These are phyloP conservation scores for Ophiostoma ulmi DNA, from an alignment of 2,329 filamentous ascomycete species.

Conservation along the genomic window DNA sequence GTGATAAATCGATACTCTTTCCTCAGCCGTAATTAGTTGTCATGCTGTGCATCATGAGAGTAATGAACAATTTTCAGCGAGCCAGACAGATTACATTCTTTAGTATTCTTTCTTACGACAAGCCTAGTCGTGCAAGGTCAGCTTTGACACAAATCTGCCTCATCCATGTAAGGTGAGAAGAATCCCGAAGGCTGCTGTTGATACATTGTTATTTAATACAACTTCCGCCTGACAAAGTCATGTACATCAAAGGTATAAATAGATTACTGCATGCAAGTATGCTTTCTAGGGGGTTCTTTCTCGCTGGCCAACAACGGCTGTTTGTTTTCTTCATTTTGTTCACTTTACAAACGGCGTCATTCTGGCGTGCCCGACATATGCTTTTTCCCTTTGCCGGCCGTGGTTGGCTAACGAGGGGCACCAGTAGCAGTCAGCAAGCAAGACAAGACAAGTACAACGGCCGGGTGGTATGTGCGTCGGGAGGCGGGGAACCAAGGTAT, in stretches of 20 bases:
- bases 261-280: not conserved
- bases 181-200: not conserved
- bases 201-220: no score
- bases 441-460: slow-evolving; percentile 10
- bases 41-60: not conserved
- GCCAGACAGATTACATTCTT: not conserved
- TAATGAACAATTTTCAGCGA: not conserved
- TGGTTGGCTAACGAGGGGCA: not conserved
- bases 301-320: no score
- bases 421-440: not conserved
- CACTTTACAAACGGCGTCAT: no score
- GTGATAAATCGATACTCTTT: not conserved
- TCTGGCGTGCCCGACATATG: not conserved
- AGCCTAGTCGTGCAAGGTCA: not conserved
- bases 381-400: not conserved
- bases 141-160: not conserved
- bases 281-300: no score
- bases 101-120: not conserved
- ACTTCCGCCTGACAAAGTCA: no score
- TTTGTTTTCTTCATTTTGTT: not conserved
- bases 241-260: no score
- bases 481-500: not conserved
- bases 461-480: slow-evolving; percentile 10
- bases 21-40: not conserved
- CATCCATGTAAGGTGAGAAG: not conserved